These are phyloP conservation scores for Heterobasidion parviporum DNA, from an alignment of 1,284 basidiomycete genomes.

Conservation along the genomic window DNA sequence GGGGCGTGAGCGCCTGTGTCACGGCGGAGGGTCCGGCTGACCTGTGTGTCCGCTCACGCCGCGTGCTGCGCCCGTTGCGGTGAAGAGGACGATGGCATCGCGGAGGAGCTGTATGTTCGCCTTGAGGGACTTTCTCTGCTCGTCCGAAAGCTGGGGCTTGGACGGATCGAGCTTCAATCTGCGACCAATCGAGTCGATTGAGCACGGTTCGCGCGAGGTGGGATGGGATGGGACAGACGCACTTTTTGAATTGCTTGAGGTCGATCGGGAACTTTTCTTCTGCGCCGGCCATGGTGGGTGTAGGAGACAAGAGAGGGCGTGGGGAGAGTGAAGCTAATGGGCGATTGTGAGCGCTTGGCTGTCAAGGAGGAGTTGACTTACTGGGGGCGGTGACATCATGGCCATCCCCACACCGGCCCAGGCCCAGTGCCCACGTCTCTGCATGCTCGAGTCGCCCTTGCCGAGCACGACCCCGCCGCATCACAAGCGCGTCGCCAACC, in stretches of 20 bases:
- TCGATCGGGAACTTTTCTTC: constrained; percentile 62
- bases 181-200: constrained; percentile 7
- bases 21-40: constrained; percentile 13
- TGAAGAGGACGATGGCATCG: constrained; percentile 78
- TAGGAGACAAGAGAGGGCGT: background rate
- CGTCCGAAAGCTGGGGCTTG: constrained; percentile 48
- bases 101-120: constrained; percentile 72
- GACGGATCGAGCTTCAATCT: constrained; percentile 67
- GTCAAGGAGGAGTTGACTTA: no score
- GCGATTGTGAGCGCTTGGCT: no score
- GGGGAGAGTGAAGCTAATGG: background rate
- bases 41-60: constrained; percentile 81
- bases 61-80: constrained; percentile 71
- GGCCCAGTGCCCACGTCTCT: background rate
- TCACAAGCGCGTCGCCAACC: no score
- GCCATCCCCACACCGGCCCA: background rate
- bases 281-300: constrained; percentile 28
- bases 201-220: background rate
- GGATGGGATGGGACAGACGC: constrained; percentile 2
- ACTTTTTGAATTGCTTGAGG: constrained; percentile 70
- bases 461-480: no score
- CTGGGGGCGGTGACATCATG: background rate
- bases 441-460: no score
- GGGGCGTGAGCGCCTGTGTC: background rate
- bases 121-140: constrained; percentile 51